Conservation (phyloP, 1,139 yeast species). For the Arxiozyma heterogenica region DNA sequence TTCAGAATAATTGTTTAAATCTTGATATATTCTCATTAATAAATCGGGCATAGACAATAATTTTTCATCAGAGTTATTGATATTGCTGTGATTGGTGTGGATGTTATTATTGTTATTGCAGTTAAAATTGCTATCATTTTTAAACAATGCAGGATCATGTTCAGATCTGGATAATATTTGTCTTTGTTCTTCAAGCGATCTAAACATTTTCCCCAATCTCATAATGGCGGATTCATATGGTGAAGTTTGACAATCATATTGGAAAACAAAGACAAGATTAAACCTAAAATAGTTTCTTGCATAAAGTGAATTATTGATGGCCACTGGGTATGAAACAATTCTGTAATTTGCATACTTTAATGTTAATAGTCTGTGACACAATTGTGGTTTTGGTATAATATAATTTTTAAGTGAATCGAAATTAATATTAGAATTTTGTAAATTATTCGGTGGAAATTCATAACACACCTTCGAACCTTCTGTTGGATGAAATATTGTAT, state of each 20-base stretch:
- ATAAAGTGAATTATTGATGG: conserved; percentile 63
- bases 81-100: background rate
- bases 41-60: conserved; percentile 56
- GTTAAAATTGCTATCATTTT: background rate
- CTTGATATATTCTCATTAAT: conserved; percentile 84
- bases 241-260: conserved; percentile 68
- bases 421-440: conserved; percentile 47
- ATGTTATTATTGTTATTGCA: background rate
- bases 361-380: conserved; percentile 74
- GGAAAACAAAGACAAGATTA: conserved; percentile 87
- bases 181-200: conserved; percentile 83
- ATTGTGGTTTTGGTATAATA: conserved; percentile 84
- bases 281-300: conserved; percentile 87
- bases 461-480: conserved; percentile 92
- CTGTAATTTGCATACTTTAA: conserved; percentile 62
- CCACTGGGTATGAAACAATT: conserved; percentile 86
- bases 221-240: conserved; percentile 82
- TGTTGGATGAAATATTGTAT: conserved; percentile 88
- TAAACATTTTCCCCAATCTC: conserved; percentile 81
- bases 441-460: conserved; percentile 69
- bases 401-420: conserved; percentile 84
- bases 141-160: conserved; percentile 30
- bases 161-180: conserved; percentile 55
- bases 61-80: background rate
- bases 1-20: conserved; percentile 87